Base-by-base conservation (phyloP, 2,329 filamentous ascomycete genomes). In the Whalleya microplaca region DNA sequence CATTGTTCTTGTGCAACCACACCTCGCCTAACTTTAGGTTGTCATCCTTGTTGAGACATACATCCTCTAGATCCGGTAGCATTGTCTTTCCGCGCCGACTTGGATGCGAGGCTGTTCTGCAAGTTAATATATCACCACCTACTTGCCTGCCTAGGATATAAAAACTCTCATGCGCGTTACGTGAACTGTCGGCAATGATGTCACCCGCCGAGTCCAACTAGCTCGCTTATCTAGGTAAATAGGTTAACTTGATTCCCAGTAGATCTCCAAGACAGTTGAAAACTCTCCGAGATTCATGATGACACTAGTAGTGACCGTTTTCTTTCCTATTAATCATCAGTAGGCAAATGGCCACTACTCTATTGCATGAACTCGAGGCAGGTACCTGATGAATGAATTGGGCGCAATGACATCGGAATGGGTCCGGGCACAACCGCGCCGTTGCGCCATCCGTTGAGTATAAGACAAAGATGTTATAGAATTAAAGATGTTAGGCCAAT, bases 391-490 rank as follows among this genome's bases (percentile, higher is more conserved):
- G 21, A 46, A 21, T 49, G 42, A 53, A 47, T 37, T 51, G 44
- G 58, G 51, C 47, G 58, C n/a, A 42, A 21, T 32, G 54, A 63
- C 59, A 62, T 58, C 61, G 63, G 66, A 64, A 59, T 62, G 54
- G 56, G 58, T 55, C 63, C 60, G 56, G 41, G 52, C 53, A 56
- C 47, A 57, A 45, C 54, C 55, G 59, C 56, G 53, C 53, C 46
- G 58, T 60, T 45, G 52, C 58, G 63, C 59, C 56, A 64, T 58
- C 64, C 53, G 61, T 53, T 21, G 51, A 47, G 56, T 53, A 51
- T 52, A 57, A 50, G 51, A 52, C 55, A 56, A 57, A 54, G 55
- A 46, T 44, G 51, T 50, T 66, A 65, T 67, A 66, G 49, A 61
- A 40, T 55, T 43, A 48, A 58, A 59, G 49, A 55, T 49, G 47